Base-by-base conservation (phyloP, 2,329 filamentous ascomycete species). In the Stachybotrys chartarum region DNA sequence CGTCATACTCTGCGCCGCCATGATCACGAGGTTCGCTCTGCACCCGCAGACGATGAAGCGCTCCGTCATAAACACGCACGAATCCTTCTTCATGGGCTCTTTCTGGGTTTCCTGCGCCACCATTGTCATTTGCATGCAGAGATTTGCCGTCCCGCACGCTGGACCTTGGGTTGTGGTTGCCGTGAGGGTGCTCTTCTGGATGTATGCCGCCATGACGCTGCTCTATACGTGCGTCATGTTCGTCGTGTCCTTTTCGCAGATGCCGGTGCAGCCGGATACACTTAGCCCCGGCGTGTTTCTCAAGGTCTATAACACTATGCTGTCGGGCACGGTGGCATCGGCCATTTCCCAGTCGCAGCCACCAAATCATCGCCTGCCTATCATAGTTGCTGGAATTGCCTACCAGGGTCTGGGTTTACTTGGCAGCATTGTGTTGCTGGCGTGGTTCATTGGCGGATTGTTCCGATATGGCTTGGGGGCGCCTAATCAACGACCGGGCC, bases 51-150 rank as follows among this genome's bases (percentile, higher is more conserved):
- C 80, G 0, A 83, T 88, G 62, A 75, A 73, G 59, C 76, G 58
- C 5, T 66, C 64, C 16, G 51, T 66, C 12, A 54, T 61, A 46
- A 59, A 64, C 51, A 62, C 80, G 0, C 87, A 83, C 0, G 85
- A 88, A 63, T 81, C 78, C 30, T 73, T 87, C 7, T 88, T 87
- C 68, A 78, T 85, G 6, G 83, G 83, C 0, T 82, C 84, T 2
- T 77, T 77, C 5, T 73, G 85, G 42, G 83, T 88, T 55, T 84
- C 81, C 44, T 77, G 86, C 57, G 84, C 84, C 2, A 86, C 85
- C 48, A 72, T 86, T 17, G 75, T 87, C 60, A 82, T 85, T 61
- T 86, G 86, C 61, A 76, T 86, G 46, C 80, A 81, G 7, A 79
- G 85, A 58, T 88, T 86, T 65, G 85, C 84, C 0, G 68, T 74